These are phyloP conservation scores for Trichoderma virens DNA, from an alignment of 495 filamentous ascomycete genomes.

Conservation along the genomic window DNA sequence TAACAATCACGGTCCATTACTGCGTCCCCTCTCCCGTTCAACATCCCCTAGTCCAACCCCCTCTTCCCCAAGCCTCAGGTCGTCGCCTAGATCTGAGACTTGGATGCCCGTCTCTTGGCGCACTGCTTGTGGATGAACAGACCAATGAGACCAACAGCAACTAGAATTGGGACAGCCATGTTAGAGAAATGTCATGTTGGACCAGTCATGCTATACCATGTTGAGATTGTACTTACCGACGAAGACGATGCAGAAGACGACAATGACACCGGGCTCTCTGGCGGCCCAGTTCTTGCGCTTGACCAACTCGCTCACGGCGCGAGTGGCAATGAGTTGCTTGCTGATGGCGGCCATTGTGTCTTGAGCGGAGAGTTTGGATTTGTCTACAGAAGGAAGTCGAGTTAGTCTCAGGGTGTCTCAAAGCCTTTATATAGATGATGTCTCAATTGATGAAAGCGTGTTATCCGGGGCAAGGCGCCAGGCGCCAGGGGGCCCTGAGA, in stretches of 20 bases:
- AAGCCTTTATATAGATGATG: background rate
- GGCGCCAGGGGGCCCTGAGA: background rate
- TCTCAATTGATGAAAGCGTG: background rate
- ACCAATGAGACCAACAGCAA: conserved; percentile 37
- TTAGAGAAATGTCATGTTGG: background rate
- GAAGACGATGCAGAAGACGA: conserved; percentile 53
- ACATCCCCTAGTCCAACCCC: conserved; percentile 13
- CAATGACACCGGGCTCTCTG: conserved; percentile 46
- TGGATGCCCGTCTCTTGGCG: conserved; percentile 29
- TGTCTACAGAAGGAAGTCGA: background rate
- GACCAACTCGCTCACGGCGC: conserved; percentile 35
- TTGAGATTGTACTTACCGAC: conserved; percentile 15
- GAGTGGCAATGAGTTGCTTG: conserved; percentile 32
- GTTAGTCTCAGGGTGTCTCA: background rate
- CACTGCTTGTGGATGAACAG: conserved; percentile 40
- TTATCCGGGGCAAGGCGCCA: background rate
- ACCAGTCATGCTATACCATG: background rate
- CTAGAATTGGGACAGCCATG: conserved; percentile 12
- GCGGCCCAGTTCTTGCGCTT: conserved; percentile 45
- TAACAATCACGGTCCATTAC: conserved; percentile 8
- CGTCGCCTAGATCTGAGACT: conserved; percentile 17
- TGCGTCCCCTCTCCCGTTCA: conserved; percentile 7
- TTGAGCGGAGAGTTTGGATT: background rate
- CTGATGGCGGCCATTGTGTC: conserved; percentile 40
- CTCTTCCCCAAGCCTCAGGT: conserved; percentile 15